These are phyloP conservation scores for Syzygium grande DNA, from an alignment of 345 rosid species.

Conservation along the genomic window DNA sequence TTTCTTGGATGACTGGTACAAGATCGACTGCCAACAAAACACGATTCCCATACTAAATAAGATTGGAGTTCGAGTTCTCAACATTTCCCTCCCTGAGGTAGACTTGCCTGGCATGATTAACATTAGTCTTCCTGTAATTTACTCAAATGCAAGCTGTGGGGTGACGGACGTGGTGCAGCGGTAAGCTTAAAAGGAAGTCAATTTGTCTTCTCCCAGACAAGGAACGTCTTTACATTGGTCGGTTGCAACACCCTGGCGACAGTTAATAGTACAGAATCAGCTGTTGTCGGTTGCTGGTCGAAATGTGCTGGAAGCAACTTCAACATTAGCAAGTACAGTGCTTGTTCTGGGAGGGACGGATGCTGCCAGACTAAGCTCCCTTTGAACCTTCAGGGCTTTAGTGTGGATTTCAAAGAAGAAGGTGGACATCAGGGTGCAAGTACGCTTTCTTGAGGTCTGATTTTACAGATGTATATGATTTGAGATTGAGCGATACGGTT, in stretches of 20 bases:
- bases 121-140: not conserved
- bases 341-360: no score
- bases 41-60: not conserved
- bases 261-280: not conserved
- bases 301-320: not conserved
- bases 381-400: not conserved
- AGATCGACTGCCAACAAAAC: not conserved
- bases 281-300: not conserved
- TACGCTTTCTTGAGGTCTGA: not conserved
- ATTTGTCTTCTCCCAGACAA: not conserved
- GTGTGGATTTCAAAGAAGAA: not conserved
- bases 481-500: not conserved
- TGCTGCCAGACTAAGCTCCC: not conserved
- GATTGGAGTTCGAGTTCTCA: not conserved
- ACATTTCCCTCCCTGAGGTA: not conserved
- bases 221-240: not conserved
- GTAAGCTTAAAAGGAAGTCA: not conserved
- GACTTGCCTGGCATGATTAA: not conserved
- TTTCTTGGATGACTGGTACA: not conserved
- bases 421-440: not conserved
- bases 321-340: not conserved
- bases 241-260: not conserved
- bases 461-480: not conserved
- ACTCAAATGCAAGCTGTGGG: not conserved
- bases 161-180: not conserved